phyloP scores from a whole-genome alignment of 2,329 filamentous ascomycete genomes.

The Albophoma yamanashiensis region DNA sequence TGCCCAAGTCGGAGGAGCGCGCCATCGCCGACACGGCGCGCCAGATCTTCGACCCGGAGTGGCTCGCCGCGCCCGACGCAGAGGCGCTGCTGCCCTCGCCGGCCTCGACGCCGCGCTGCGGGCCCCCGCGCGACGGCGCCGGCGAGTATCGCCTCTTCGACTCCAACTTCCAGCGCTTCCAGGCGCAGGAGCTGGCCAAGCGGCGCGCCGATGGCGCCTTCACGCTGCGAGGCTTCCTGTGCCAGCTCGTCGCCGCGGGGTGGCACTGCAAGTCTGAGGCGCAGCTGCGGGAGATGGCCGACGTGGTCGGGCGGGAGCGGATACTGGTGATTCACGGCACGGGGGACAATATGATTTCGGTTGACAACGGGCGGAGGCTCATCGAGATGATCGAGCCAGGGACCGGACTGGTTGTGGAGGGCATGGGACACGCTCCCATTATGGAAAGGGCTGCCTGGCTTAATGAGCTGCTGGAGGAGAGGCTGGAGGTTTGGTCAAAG shows the following conservation, averaged over 20 bases:
- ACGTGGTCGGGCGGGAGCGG: conserved; percentile 58
- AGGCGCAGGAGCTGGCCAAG: conserved; percentile 69
- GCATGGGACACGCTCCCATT: conserved; percentile 63
- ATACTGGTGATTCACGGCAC: conserved; percentile 73
- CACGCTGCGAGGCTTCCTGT: conserved; percentile 55
- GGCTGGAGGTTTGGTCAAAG: conserved; percentile 40
- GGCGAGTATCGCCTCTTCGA: conserved; percentile 45
- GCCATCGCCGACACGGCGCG: conserved; percentile 53
- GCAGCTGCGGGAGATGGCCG: conserved; percentile 55
- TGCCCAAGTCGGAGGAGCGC: conserved; percentile 61
- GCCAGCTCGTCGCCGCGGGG: conserved; percentile 68
- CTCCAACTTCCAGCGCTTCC: conserved; percentile 73
- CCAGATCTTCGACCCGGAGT: conserved; percentile 55
- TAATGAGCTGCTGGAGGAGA: conserved; percentile 49
- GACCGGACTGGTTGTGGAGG: conserved; percentile 52
- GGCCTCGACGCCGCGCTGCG: conserved; percentile 27
- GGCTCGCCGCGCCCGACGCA: conserved; percentile 50
- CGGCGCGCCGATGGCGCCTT: conserved; percentile 50
- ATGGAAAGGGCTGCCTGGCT: conserved; percentile 63
- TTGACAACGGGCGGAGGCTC: conserved; percentile 58
- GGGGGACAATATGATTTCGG: conserved; percentile 66
- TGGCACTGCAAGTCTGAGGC: conserved; percentile 66
- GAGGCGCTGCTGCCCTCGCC: conserved; percentile 42
- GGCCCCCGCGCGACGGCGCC: conserved; percentile 9
- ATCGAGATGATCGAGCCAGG: conserved; percentile 54